These are phyloP conservation scores for Thielaviopsis populi DNA, from an alignment of 2,329 filamentous ascomycete genomes.

Conservation along the genomic window DNA sequence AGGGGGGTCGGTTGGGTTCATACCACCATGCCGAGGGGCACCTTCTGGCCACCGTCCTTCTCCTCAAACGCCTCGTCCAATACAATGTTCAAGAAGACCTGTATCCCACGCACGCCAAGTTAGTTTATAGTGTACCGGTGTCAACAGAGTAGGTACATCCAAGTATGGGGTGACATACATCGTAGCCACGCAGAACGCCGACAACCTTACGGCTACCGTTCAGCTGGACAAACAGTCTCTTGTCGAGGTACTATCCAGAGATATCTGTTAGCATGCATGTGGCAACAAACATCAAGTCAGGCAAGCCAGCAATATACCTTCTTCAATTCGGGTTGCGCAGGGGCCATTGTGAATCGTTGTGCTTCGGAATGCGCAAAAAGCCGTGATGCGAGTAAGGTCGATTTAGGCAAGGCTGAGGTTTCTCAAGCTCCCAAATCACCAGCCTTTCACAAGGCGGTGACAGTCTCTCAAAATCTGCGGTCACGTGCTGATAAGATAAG, in stretches of 20 bases:
- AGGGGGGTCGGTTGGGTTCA: constrained; percentile 24
- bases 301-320: constrained; percentile 47
- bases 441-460: not conserved
- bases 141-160: not conserved
- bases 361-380: constrained; percentile 1
- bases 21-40: constrained; percentile 83
- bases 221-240: constrained; percentile 91
- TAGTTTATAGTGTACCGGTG: not conserved
- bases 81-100: constrained; percentile 98
- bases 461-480: constrained; percentile 19
- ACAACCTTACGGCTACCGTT: constrained; percentile 97
- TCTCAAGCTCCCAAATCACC: not conserved
- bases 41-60: constrained; percentile 81
- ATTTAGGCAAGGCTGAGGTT: constrained; percentile 9
- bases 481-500: constrained; percentile 39
- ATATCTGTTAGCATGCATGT: not conserved
- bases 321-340: constrained; percentile 97
- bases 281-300: not conserved
- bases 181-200: constrained; percentile 85
- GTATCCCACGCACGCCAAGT: constrained; percentile 7
- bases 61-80: constrained; percentile 94
- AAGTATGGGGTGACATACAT: constrained; percentile 48
- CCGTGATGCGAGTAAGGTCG: not conserved
- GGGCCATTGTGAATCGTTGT: constrained; percentile 56
- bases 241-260: constrained; percentile 80